phyloP scores from a whole-genome alignment of 345 rosid genomes.

The Psidium guajava region DNA sequence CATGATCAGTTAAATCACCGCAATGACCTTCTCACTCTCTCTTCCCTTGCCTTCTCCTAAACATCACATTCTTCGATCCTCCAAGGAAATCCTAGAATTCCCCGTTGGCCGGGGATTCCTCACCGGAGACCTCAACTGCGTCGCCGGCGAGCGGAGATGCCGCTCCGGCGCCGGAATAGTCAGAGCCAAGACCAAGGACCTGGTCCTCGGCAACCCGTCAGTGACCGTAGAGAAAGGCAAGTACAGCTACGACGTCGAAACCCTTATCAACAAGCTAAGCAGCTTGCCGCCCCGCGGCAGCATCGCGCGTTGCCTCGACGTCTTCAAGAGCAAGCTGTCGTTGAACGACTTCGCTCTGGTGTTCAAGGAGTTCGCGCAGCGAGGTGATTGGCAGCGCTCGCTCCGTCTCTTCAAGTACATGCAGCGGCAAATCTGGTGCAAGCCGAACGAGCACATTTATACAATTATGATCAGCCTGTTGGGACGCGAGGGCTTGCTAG shows the following conservation, averaged over 20 bases:
- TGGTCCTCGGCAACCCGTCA: constrained; percentile 68
- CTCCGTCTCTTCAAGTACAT: constrained; percentile 89
- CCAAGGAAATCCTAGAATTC: not conserved
- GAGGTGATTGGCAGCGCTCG: constrained; percentile 95
- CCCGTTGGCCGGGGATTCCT: constrained; percentile 13
- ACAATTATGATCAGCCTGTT: constrained; percentile 81
- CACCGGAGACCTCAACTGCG: not conserved
- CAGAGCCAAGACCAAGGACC: constrained; percentile 46
- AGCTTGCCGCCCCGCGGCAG: constrained; percentile 97
- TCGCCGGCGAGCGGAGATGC: constrained; percentile 14
- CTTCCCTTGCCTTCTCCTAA: constrained; percentile 21
- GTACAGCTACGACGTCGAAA: constrained; percentile 90
- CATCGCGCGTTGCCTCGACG: constrained; percentile 78
- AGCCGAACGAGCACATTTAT: constrained; percentile 91
- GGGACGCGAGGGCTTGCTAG: constrained; percentile 81
- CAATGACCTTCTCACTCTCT: constrained; percentile 23
- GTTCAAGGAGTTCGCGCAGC: constrained; percentile 85
- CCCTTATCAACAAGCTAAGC: constrained; percentile 93
- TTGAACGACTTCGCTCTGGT: constrained; percentile 79
- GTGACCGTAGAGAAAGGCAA: constrained; percentile 79
- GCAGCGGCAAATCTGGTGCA: constrained; percentile 98
- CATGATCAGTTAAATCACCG: constrained; percentile 11
- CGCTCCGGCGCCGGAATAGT: constrained; percentile 11
- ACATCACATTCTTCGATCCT: constrained; percentile 18
- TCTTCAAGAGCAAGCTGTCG: constrained; percentile 87